A percentile compares a stretch with the other conserved stretches of the same genome.
Evolutionary conservation across 2,329 filamentous ascomycete genomes (phyloP).

Genomic region (Magnaporthales sp.): DNA sequence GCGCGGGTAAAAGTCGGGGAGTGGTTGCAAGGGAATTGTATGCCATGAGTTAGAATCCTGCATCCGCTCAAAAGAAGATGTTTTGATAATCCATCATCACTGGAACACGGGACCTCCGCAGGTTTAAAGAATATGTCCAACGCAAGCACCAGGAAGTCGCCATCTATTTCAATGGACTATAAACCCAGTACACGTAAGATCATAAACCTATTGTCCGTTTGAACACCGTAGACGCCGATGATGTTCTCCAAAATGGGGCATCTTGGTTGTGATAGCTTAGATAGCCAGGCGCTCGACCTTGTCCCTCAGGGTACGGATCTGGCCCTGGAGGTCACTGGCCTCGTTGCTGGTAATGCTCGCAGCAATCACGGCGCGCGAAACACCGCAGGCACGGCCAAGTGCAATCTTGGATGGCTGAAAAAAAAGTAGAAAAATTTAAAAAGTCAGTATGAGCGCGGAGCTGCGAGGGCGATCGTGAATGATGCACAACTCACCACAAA

Average conservation of each 20-base stretch:
- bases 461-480: no score
- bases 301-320: constrained; percentile 84
- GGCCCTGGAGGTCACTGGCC: constrained; percentile 74
- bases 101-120: not conserved
- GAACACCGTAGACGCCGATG: not conserved
- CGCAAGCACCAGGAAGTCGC: not conserved
- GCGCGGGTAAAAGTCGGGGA: not conserved
- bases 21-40: not conserved
- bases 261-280: constrained; percentile 35
- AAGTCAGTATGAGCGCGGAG: not conserved
- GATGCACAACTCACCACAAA: constrained; percentile 31
- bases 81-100: not conserved
- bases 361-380: constrained; percentile 79
- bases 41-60: not conserved
- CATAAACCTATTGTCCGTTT: not conserved
- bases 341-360: constrained; percentile 88
- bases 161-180: not conserved
- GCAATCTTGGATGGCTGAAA: constrained; percentile 53
- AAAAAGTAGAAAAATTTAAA: not conserved
- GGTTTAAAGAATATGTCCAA: not conserved
- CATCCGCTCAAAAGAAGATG: not conserved
- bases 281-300: constrained; percentile 96
- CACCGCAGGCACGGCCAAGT: constrained; percentile 82
- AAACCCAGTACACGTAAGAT: not conserved
- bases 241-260: not conserved